Percentiles rank a stretch among this genome's conserved stretches.
These are phyloP conservation scores for Fusarium subtropicale DNA, from an alignment of 2,329 filamentous ascomycete genomes.

Conservation along the genomic window DNA sequence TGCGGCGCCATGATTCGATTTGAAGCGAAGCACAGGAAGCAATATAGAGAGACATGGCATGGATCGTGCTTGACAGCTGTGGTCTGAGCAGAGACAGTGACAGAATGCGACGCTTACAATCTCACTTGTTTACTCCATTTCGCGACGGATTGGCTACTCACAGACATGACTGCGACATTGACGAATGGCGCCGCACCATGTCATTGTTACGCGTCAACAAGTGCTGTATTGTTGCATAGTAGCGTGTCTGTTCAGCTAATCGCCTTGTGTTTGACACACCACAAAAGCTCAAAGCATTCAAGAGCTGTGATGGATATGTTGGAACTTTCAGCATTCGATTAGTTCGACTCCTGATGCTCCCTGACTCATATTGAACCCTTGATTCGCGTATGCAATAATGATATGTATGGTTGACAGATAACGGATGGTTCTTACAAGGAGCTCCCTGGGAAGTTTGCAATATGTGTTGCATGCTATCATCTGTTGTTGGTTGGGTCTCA, in stretches of 20 bases:
- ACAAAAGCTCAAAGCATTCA: not conserved
- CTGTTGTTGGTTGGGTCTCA: constrained; percentile 5
- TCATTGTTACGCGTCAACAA: constrained; percentile 41
- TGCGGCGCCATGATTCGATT: constrained; percentile 31
- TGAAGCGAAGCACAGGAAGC: constrained; percentile 30
- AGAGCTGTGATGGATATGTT: constrained; percentile 1
- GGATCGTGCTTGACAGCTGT: constrained; percentile 10
- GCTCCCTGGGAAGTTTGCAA: constrained; percentile 12
- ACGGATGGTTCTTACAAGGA: constrained; percentile 19
- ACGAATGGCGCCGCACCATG: constrained; percentile 41
- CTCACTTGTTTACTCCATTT: constrained; percentile 22
- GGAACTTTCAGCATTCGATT: not conserved
- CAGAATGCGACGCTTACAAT: constrained; percentile 5
- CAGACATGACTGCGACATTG: constrained; percentile 19
- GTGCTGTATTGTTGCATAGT: constrained; percentile 23
- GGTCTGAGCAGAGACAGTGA: constrained; percentile 21
- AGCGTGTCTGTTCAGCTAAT: constrained; percentile 12
- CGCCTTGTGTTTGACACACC: not conserved
- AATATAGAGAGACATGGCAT: constrained; percentile 29
- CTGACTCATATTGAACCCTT: not conserved
- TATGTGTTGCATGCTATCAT: constrained; percentile 19
- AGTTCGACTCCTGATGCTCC: not conserved
- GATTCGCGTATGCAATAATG: not conserved
- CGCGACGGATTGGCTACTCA: constrained; percentile 21
- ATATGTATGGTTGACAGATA: constrained; percentile 2